Evolutionary conservation across 2,329 filamentous ascomycete species (phyloP).

Genomic region (Ascochyta viciae-villosae): DNA sequence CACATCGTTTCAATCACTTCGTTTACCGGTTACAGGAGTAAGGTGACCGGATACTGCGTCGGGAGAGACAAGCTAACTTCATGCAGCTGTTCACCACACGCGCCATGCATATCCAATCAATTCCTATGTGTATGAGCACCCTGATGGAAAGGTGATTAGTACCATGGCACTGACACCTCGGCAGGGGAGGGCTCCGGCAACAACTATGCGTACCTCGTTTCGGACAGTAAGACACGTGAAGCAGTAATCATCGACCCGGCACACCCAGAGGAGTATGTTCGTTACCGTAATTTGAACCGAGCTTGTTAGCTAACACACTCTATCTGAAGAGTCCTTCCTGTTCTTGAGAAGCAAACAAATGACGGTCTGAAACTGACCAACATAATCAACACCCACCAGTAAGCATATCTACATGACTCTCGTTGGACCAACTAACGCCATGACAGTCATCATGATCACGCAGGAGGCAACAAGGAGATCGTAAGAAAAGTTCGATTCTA

Average conservation of each 20-base stretch:
- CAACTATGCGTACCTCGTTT: conserved; percentile 79
- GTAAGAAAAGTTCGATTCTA: conserved; percentile 53
- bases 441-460: conserved; percentile 88
- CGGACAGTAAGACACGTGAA: conserved; percentile 58
- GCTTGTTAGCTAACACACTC: background rate
- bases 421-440: conserved; percentile 9
- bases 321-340: conserved; percentile 62
- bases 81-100: conserved; percentile 47
- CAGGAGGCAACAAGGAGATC: conserved; percentile 86
- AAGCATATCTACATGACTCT: conserved; percentile 47
- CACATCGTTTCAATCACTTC: conserved; percentile 27
- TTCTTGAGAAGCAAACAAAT: conserved; percentile 75
- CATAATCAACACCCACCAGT: conserved; percentile 98
- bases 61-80: conserved; percentile 25
- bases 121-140: conserved; percentile 77
- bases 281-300: background rate
- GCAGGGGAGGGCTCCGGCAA: conserved; percentile 78
- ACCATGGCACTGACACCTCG: background rate
- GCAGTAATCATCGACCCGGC: conserved; percentile 78
- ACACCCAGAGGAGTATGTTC: conserved; percentile 73
- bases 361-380: conserved; percentile 82
- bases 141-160: conserved; percentile 8
- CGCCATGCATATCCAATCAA: conserved; percentile 85
- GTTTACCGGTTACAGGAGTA: conserved; percentile 31
- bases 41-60: background rate